Percentiles rank a stretch among this genome's conserved stretches.
Conservation (phyloP, 306 rosid genomes). For the Prunus padus region DNA sequence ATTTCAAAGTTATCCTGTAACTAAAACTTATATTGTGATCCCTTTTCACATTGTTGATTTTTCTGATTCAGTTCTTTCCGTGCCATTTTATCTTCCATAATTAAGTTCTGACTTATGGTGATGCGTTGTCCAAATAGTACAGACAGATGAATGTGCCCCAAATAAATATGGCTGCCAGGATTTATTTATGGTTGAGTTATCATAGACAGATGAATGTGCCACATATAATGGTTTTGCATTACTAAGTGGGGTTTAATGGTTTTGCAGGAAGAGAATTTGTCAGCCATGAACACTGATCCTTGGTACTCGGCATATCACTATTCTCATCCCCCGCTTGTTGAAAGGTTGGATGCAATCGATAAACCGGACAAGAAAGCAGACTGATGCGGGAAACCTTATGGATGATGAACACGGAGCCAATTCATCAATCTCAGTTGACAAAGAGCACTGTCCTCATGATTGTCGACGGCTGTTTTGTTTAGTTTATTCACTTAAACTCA, state of each 20-base stretch:
- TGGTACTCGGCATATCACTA: conserved; percentile 99
- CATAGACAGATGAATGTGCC: background rate
- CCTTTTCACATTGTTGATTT: background rate
- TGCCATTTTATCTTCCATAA: background rate
- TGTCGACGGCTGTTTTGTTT: conserved; percentile 1
- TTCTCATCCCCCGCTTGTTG: conserved; percentile 94
- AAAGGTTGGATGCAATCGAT: conserved; percentile 81
- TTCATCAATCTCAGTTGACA: conserved; percentile 3
- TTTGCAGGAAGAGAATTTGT: conserved; percentile 89
- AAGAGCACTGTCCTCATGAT: background rate
- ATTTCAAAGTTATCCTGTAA: background rate
- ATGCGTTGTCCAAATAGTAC: background rate
- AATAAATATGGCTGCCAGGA: background rate
- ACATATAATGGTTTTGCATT: background rate
- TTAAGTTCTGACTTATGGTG: background rate
- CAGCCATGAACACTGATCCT: conserved; percentile 97
- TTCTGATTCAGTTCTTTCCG: background rate
- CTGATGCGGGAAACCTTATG: conserved; percentile 30
- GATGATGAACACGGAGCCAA: conserved; percentile 4
- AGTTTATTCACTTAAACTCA: background rate
- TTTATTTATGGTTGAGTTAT: background rate
- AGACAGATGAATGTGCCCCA: background rate
- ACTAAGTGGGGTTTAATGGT: conserved; percentile 7
- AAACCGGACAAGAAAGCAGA: conserved; percentile 62
- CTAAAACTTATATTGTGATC: background rate